phyloP scores from a whole-genome alignment of 164 flowering plant species.

The Pachysandra terminalis region DNA sequence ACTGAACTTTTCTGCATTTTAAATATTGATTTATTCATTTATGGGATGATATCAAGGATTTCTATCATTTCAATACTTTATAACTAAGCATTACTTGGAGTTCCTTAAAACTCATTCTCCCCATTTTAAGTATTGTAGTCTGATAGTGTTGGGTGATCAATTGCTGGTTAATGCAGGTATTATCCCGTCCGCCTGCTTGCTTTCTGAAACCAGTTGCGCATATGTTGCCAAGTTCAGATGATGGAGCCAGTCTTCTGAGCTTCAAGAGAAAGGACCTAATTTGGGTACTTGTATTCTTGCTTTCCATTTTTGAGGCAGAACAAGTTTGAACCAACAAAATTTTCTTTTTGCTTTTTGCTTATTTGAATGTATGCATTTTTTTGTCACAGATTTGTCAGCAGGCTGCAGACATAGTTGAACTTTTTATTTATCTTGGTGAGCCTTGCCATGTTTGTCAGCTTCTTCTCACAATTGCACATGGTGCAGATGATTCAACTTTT shows the following conservation, averaged over 20 bases:
- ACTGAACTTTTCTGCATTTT: no score
- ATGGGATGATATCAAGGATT: no score
- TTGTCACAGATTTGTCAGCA: no score
- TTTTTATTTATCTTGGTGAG: slow-evolving; percentile 79
- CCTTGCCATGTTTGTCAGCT: slow-evolving; percentile 52
- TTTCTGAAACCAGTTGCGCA: slow-evolving; percentile 64
- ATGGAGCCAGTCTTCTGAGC: slow-evolving; percentile 58
- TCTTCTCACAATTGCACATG: slow-evolving; percentile 90
- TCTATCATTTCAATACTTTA: neutral
- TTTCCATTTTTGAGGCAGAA: no score
- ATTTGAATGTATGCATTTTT: no score
- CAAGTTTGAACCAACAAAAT: no score
- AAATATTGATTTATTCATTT: no score
- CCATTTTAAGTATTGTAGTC: neutral
- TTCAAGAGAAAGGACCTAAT: slow-evolving; percentile 71
- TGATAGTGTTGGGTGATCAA: slow-evolving; percentile 5
- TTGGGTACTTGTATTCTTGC: slow-evolving; percentile 53
- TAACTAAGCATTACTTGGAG: neutral
- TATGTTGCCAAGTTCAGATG: slow-evolving; percentile 47
- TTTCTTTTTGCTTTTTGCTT: no score
- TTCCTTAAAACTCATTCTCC: neutral
- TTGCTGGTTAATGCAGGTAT: slow-evolving; percentile 40
- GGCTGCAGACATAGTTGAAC: slow-evolving; percentile 37
- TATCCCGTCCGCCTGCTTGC: slow-evolving; percentile 68
- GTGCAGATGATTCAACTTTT: slow-evolving; percentile 90